Evolutionary conservation across 2,329 filamentous ascomycete species (phyloP), one percentile per base, ranked within the genome.

Genomic region (Chrysosporium queenslandicum): DNA sequence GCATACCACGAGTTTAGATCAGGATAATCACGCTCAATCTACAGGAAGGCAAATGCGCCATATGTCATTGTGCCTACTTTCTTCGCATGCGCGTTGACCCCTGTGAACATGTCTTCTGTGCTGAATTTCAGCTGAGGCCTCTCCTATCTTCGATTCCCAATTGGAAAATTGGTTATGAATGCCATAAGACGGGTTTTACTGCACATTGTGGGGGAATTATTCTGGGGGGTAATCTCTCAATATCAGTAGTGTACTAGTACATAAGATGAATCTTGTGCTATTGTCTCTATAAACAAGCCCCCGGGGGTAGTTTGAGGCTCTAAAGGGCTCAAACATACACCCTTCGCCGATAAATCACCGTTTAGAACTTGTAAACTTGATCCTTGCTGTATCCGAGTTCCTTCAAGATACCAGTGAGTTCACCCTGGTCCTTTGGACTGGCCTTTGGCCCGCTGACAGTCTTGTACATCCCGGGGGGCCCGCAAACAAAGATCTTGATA

Each of bases 401-500:
- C 74, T 88, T 85, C 59, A 98, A 75, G 58, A 83, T 75, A 58
- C 87, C 92, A 7, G 75, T 75, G 59, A 98, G 77, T 74, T 97
- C 91, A 61, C 92, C 92, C 75, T 98, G 92, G 68, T 98, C 89
- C 63, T 80, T 77, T n/a, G 90, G 89, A 72, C 85, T 92, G 69
- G 85, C 83, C 86, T 98, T 97, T 64, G 73, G 72, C 30, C 92
- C 92, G 34, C 86, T 91, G 60, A 97, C 82, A 55, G 89, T 86
- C 71, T 95, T 94, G 82, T 95, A 95, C 77, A 97, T 68, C 39
- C 84, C 86, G 2, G 91, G 90, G 11, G 92, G 92, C 0, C 91
- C 91, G 71, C 91, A 97, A 34, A 98, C 87, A 65, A 98, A 97
- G 57, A 97, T 71, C 82, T 97, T 97, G 76, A 95, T 83, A 74